Evolutionary conservation across 176 grass and related monocot species (phyloP), one percentile per base, ranked within the genome.

Genomic region (Puccinellia tenuiflora): DNA sequence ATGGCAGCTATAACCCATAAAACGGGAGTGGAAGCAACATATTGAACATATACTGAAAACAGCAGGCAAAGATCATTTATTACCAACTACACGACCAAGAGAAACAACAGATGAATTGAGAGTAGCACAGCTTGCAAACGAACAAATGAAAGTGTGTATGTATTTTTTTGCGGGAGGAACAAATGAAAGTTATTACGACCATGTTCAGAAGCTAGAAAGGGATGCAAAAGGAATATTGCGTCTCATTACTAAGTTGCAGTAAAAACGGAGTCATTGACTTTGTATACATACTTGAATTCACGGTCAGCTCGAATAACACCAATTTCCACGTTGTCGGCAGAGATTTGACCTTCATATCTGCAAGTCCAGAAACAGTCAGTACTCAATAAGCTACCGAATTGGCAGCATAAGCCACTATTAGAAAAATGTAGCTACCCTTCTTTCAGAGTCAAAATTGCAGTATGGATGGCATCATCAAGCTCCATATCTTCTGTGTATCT

Each of bases 401-500:
- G 82, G 20, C 26, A 18, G 15, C 10, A 84, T 5, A 74, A 35
- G 31, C 16, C 21, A 70, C 33, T 59, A 53, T 48, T 73, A 67
- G 53, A 12, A 25, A 10, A 60, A 85, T 26, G 18, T 45, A 51
- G 13, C 71, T 96, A 99, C 96, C 96, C 96, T 94, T 99, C 93
- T 99, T 99, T 99, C 14, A 99, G 68, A 69, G 96, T 99, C 73
- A 99, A 85, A 68, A 99, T 96, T 37, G 96, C 96, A 78, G 93
- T 99, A 77, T 99, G 96, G 63, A 99, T 94, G 65, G 96, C 96
- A 89, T 99, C 93, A 87, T 99, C 96, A 89, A 99, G 93, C 70
- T 99, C 96, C 93, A 99, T 99, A 78, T 99, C 93, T 74, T 96
- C 93, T 39, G 93, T 96, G 69, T 99, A 99, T 73, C 96, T 99